Conservation (phyloP, 2,329 filamentous ascomycete species). For the Epichloe brachyelytri region DNA sequence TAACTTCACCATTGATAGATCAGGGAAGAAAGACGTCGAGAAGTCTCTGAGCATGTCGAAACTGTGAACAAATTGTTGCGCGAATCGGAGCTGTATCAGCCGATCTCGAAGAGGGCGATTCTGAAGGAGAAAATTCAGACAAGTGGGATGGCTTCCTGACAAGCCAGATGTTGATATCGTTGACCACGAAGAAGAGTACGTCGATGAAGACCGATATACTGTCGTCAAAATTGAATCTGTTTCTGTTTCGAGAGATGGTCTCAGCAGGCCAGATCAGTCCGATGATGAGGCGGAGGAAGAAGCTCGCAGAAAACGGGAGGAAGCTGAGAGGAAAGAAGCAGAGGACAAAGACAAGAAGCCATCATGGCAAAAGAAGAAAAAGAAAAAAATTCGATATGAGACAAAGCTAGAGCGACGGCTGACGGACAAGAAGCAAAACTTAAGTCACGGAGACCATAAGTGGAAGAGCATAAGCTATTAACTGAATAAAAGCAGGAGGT, state of each 20-base stretch:
- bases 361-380: slow-evolving; percentile 54
- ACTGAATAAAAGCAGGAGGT: background rate
- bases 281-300: slow-evolving; percentile 25
- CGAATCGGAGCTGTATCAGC: slow-evolving; percentile 34
- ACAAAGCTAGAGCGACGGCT: slow-evolving; percentile 73
- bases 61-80: slow-evolving; percentile 59
- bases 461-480: background rate
- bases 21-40: slow-evolving; percentile 67
- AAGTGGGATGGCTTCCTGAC: slow-evolving; percentile 54
- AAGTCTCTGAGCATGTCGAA: slow-evolving; percentile 70
- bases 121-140: slow-evolving; percentile 26
- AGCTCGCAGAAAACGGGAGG: slow-evolving; percentile 10
- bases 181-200: slow-evolving; percentile 82
- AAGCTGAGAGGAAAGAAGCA: slow-evolving; percentile 14
- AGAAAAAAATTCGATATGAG: slow-evolving; percentile 88
- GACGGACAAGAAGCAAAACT: slow-evolving; percentile 54
- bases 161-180: slow-evolving; percentile 36
- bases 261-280: slow-evolving; percentile 39
- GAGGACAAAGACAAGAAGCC: slow-evolving; percentile 19
- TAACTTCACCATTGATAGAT: slow-evolving; percentile 38
- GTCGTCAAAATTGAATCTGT: slow-evolving; percentile 90
- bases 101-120: slow-evolving; percentile 28
- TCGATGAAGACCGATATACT: slow-evolving; percentile 92
- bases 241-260: slow-evolving; percentile 60
- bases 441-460: slow-evolving; percentile 27